phyloP scores from a whole-genome alignment of 2,329 filamentous ascomycete genomes.

The Fusarium anguioides region DNA sequence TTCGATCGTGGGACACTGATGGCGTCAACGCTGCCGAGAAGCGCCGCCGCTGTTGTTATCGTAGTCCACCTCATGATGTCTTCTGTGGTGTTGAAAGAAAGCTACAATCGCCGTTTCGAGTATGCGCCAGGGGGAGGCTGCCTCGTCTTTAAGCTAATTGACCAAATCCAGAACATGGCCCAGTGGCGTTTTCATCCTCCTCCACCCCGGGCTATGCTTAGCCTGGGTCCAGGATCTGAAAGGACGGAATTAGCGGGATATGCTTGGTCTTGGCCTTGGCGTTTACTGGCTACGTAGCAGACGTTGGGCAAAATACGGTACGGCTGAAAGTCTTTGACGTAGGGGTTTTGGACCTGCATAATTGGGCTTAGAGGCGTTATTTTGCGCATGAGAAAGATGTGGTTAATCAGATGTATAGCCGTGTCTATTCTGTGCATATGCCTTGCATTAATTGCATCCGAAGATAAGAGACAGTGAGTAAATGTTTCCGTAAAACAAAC shows the following conservation, averaged over 20 bases:
- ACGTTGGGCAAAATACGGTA: constrained; percentile 17
- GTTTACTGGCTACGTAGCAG: background rate
- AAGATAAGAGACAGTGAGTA: background rate
- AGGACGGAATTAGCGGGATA: constrained; percentile 11
- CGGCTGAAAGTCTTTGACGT: constrained; percentile 25
- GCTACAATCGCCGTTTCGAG: background rate
- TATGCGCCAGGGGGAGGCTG: background rate
- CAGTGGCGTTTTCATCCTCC: constrained; percentile 19
- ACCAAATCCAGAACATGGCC: background rate
- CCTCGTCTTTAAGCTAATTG: constrained; percentile 17
- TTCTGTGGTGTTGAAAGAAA: constrained; percentile 10
- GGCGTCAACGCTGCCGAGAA: constrained; percentile 34
- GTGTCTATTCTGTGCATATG: background rate
- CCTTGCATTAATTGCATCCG: background rate
- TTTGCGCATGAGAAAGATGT: background rate
- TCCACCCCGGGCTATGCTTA: constrained; percentile 13
- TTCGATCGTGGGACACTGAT: constrained; percentile 45
- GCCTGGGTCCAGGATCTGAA: constrained; percentile 3
- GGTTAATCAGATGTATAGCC: background rate
- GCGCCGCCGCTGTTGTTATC: constrained; percentile 24
- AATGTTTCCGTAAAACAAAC: background rate
- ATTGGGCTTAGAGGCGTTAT: background rate
- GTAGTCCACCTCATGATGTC: constrained; percentile 43
- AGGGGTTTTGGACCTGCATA: constrained; percentile 23
- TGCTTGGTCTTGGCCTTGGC: constrained; percentile 6